Conservation (phyloP, 306 rosid genomes). For the Quercus robur region DNA sequence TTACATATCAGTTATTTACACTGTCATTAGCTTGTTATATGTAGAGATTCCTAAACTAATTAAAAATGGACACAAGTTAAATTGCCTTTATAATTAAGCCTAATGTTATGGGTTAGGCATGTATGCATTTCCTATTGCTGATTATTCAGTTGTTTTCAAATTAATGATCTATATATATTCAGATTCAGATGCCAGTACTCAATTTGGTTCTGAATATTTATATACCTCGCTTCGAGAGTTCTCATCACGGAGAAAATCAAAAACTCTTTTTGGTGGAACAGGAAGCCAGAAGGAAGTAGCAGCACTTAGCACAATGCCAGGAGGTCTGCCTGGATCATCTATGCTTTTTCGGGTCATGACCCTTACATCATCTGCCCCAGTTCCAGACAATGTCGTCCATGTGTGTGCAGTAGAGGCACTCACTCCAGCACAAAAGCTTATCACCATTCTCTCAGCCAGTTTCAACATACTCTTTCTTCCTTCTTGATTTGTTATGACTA, state of each 20-base stretch:
- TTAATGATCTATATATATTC: not conserved
- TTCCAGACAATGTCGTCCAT: constrained; percentile 89
- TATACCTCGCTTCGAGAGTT: constrained; percentile 88
- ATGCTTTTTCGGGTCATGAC: constrained; percentile 95
- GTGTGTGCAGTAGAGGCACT: constrained; percentile 94
- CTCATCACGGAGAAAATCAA: constrained; percentile 88
- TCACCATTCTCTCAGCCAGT: constrained; percentile 94
- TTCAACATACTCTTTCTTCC: constrained; percentile 96
- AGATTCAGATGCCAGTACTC: too few relatives aligned
- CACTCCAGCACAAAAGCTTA: constrained; percentile 95
- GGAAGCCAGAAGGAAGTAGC: constrained; percentile 99
- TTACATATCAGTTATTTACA: too few relatives aligned
- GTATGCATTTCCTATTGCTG: too few relatives aligned
- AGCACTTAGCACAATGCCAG: constrained; percentile 91
- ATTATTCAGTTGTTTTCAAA: too few relatives aligned
- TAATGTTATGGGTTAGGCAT: too few relatives aligned
- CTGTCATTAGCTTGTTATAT: too few relatives aligned
- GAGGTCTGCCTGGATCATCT: constrained; percentile 94
- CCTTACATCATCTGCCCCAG: constrained; percentile 93
- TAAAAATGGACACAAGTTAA: too few relatives aligned
- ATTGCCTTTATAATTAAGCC: too few relatives aligned
- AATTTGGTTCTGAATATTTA: not conserved
- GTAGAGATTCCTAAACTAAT: too few relatives aligned
- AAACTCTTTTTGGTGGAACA: constrained; percentile 74
- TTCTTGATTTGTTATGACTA: constrained; percentile 89